These are phyloP conservation scores for Syncephalis fuscata DNA, from an alignment of 371 early-diverging fungal species.

Conservation along the genomic window DNA sequence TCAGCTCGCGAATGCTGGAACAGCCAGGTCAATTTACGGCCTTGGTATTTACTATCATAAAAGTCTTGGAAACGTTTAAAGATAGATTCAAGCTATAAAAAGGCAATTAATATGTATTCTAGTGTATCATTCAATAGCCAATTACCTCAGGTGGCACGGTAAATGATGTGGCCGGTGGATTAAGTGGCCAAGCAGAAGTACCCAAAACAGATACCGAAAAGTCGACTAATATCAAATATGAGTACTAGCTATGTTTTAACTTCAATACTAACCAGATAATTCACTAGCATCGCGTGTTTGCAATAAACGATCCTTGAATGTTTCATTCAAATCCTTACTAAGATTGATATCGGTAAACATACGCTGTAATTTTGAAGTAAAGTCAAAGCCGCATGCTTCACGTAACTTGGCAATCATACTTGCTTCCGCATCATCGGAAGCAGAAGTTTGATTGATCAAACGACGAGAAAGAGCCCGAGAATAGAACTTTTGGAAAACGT, in stretches of 20 bases:
- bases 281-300: constrained; percentile 23
- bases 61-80: constrained; percentile 69
- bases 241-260: no score
- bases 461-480: constrained; percentile 77
- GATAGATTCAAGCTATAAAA: constrained; percentile 36
- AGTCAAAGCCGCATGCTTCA: constrained; percentile 86
- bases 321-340: constrained; percentile 65
- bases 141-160: constrained; percentile 66
- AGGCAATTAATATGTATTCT: background rate
- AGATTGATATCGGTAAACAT: constrained; percentile 87
- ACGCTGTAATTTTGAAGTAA: constrained; percentile 73
- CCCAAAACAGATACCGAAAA: constrained; percentile 75
- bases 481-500: constrained; percentile 90
- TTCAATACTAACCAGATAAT: constrained; percentile 12
- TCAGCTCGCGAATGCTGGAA: constrained; percentile 81
- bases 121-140: background rate
- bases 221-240: constrained; percentile 33
- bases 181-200: constrained; percentile 84
- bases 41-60: constrained; percentile 66
- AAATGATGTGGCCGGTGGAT: constrained; percentile 54
- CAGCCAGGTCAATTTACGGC: constrained; percentile 83
- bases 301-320: constrained; percentile 30
- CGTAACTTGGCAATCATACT: constrained; percentile 64
- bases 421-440: constrained; percentile 69
- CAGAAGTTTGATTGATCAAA: constrained; percentile 59